A percentile compares a stretch with the other conserved stretches of the same genome.
Conservation (phyloP, 805 yeast species). For the Starmerella khaoyaiensis region DNA sequence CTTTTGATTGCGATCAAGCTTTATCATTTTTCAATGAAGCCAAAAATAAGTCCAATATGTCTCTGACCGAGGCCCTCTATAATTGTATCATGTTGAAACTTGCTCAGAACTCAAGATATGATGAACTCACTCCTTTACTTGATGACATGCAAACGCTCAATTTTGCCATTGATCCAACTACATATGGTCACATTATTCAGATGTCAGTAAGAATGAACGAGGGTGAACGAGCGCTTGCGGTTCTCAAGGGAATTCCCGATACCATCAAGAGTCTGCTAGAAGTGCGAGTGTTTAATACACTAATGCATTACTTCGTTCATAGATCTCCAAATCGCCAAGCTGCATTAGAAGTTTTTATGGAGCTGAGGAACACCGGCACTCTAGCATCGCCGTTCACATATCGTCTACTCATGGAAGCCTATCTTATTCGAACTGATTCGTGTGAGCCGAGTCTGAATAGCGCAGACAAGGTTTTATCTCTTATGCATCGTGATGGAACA, state of each 20-base stretch:
- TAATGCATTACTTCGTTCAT: conserved; percentile 31
- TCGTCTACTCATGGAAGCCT: conserved; percentile 30
- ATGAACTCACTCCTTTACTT: conserved; percentile 1
- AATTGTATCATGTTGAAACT: conserved; percentile 7
- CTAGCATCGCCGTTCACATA: conserved; percentile 31
- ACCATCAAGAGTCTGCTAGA: conserved; percentile 7
- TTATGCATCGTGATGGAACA: conserved; percentile 25
- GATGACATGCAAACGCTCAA: conserved; percentile 4
- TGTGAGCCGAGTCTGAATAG: conserved; percentile 22
- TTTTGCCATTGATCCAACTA: conserved; percentile 1
- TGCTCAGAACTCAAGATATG: conserved; percentile 5
- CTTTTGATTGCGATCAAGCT: not conserved
- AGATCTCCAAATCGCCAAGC: conserved; percentile 24
- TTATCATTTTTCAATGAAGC: conserved; percentile 14
- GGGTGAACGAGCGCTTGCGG: conserved; percentile 7
- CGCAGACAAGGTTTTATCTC: conserved; percentile 28
- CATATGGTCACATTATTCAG: conserved; percentile 11
- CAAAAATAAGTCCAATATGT: conserved; percentile 1
- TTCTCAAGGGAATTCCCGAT: conserved; percentile 6
- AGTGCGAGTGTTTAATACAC: conserved; percentile 27
- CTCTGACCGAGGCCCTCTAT: conserved; percentile 7
- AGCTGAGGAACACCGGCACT: conserved; percentile 24
- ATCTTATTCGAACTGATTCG: conserved; percentile 24
- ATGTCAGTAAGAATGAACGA: conserved; percentile 9
- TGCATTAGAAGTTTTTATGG: conserved; percentile 26